These are phyloP conservation scores for Nicotiana paniculata DNA, from an alignment of 257 asterid species.

Conservation along the genomic window DNA sequence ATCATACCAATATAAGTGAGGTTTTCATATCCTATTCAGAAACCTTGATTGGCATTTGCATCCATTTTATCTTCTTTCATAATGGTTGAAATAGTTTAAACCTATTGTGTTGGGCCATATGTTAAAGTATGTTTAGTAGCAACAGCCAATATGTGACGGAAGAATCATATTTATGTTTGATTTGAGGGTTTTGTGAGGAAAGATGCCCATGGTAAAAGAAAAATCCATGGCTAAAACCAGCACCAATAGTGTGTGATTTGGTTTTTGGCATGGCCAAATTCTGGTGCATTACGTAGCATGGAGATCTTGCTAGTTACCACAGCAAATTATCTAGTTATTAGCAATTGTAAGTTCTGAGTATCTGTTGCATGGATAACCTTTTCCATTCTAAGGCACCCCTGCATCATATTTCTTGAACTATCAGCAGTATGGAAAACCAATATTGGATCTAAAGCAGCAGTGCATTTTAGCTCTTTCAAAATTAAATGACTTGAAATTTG, in stretches of 20 bases:
- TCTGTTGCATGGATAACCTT: background rate
- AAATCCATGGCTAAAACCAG: background rate
- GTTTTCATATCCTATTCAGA: background rate
- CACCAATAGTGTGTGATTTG: background rate
- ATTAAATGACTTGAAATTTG: background rate
- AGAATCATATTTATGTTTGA: background rate
- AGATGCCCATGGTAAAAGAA: background rate
- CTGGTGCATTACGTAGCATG: background rate
- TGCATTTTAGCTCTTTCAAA: background rate
- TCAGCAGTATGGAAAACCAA: background rate
- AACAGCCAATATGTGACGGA: background rate
- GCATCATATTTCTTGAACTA: background rate
- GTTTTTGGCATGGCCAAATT: background rate
- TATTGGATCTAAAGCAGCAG: background rate
- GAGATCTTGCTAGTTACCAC: background rate
- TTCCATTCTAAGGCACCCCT: too few species aligned
- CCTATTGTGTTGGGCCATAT: background rate
- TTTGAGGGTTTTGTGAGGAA: background rate
- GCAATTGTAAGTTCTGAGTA: background rate
- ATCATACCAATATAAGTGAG: background rate
- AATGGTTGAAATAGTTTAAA: background rate
- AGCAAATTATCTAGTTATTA: background rate
- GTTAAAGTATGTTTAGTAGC: background rate
- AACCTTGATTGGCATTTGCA: background rate
- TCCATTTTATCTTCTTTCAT: background rate